Conservation (phyloP, 345 rosid genomes). For the Combretum micranthum region DNA sequence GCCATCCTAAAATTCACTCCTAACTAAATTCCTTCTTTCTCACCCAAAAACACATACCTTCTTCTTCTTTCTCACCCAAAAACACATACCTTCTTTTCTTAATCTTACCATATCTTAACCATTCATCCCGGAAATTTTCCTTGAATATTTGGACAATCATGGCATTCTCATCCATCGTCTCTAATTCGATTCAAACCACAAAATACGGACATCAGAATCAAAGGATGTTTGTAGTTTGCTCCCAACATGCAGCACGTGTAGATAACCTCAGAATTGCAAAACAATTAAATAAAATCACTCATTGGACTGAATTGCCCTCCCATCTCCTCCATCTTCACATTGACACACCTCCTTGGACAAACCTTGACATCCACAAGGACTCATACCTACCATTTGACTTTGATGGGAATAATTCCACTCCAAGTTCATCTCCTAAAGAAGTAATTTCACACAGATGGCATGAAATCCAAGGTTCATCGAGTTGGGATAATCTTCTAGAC, state of each 20-base stretch:
- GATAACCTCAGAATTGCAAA: neutral
- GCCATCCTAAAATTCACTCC: too few relatives aligned
- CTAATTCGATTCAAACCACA: conserved; percentile 7
- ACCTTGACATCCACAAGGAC: neutral
- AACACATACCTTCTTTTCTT: too few relatives aligned
- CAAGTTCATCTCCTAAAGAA: conserved; percentile 21
- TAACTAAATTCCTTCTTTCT: too few relatives aligned
- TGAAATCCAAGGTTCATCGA: conserved; percentile 22
- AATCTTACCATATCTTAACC: too few relatives aligned
- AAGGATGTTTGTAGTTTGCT: neutral
- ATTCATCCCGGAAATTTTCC: too few relatives aligned
- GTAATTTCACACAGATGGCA: conserved; percentile 20
- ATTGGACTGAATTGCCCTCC: conserved; percentile 7
- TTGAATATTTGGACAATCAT: neutral
- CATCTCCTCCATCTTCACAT: conserved; percentile 20
- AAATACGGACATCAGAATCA: neutral
- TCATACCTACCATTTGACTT: neutral
- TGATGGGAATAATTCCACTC: conserved; percentile 9
- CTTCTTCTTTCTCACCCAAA: too few relatives aligned
- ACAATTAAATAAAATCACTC: conserved; percentile 6
- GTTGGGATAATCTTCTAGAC: conserved; percentile 31
- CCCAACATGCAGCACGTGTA: conserved; percentile 5
- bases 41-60: too few relatives aligned
- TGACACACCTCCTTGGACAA: conserved; percentile 8
- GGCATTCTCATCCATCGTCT: conserved; percentile 15